These are phyloP conservation scores for Nicotiana tomentosiformis DNA, from an alignment of 257 asterid genomes.

Conservation along the genomic window DNA sequence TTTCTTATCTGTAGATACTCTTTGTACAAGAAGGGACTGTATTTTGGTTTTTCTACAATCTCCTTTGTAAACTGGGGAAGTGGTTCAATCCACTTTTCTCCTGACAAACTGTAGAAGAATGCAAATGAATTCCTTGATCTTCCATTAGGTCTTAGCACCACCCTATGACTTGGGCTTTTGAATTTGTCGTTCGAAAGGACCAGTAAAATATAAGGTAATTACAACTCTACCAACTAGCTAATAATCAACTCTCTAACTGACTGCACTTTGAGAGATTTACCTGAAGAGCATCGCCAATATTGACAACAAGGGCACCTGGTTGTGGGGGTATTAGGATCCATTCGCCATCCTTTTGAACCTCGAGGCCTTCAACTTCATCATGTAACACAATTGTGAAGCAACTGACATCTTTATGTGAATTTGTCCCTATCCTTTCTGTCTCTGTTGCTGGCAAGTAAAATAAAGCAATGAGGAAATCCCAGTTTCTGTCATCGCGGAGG, in stretches of 20 bases:
- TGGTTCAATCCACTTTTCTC: constrained; percentile 53
- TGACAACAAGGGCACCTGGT: constrained; percentile 37
- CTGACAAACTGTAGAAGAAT: constrained; percentile 40
- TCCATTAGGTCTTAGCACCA: constrained; percentile 35
- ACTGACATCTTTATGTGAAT: constrained; percentile 44
- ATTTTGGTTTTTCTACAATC: constrained; percentile 34
- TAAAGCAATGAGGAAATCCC: constrained; percentile 51
- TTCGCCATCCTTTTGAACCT: constrained; percentile 33
- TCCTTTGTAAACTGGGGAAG: constrained; percentile 33
- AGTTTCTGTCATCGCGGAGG: constrained; percentile 34
- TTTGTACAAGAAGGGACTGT: constrained; percentile 35
- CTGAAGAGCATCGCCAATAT: constrained; percentile 40
- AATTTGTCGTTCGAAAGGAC: constrained; percentile 39
- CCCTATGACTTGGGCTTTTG: constrained; percentile 54
- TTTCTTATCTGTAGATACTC: constrained; percentile 36
- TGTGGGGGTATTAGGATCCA: constrained; percentile 38
- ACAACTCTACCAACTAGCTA: neutral
- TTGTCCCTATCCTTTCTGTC: constrained; percentile 29
- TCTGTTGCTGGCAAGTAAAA: constrained; percentile 42
- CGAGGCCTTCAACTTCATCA: constrained; percentile 53
- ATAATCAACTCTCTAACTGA: neutral
- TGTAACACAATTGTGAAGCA: constrained; percentile 38
- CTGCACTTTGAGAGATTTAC: constrained; percentile 5
- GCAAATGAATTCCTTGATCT: constrained; percentile 32
- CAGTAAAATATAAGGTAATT: constrained; percentile 5